Evolutionary conservation across 139 green algal species (phyloP), one percentile per base, ranked within the genome.

Genomic region (Chlamydomonas eustigma): DNA sequence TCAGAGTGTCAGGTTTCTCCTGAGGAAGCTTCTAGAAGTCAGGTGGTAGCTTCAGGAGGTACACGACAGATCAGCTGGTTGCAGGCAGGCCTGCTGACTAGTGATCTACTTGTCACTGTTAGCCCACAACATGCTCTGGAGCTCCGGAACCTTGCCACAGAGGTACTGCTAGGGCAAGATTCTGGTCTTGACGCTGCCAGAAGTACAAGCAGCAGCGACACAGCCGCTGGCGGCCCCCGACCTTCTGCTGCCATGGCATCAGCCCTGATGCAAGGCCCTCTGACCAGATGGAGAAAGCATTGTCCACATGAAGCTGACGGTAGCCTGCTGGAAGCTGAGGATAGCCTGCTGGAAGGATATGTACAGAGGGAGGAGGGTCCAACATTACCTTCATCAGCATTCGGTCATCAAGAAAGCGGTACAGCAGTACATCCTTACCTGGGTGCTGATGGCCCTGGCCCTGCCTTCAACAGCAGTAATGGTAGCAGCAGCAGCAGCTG

Each of bases 71-170:
- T 93, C 36, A 93, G 89, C 76, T 94, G 90, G 90, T 84, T 95
- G 71, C 75, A 82, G n/a, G 88, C 79, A 0, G 90, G 83, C 0
- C 71, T 97, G 38, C 44, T 80, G 8, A 34, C 65, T 1, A 80
- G 74, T 36, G 88, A 95, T 63, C 33, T 65, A 4, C 12, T 92
- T 0, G 50, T 96, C n/a, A 97, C 93, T 5, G 93, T 97, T 31
- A 94, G 88, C 74, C 84, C 83, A 0, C 34, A 30, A 2, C 94
- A 96, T 64, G 91, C 91, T 0, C 1, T 35, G 2, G 89, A 96
- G 78, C 81, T 96, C 34, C 4, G 35, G 34, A n/a, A 44, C n/a
- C 50, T 71, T 50, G 64, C 64, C 18, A 2, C 38, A 22, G 50
- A 44, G 22, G 72, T 50, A 25, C 6, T 69, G 72, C 72, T 36